Base-by-base conservation (phyloP, 257 asterid species). In the Solanum pinnatisectum region DNA sequence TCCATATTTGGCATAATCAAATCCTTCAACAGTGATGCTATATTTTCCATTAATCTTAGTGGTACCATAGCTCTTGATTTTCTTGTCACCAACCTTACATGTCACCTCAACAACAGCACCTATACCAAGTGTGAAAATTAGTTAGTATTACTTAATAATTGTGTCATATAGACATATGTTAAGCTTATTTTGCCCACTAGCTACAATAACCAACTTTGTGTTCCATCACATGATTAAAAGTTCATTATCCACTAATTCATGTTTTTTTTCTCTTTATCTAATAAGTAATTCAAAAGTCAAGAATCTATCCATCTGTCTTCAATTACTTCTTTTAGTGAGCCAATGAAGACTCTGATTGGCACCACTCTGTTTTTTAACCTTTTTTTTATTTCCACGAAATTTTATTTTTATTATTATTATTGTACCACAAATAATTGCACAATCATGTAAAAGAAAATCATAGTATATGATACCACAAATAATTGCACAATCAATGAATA, bases 51-150 rank as follows among this genome's bases (percentile, higher is more conserved):
- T 95, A 70, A 89, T 92, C 87, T 95, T 94, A 7, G 97, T 95
- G 36, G 90, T 91, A 13, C 98, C 98, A 77, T 93, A 95, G 79
- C 93, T 94, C 68, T 90, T 91, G 15, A 95, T 88, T 87, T 92
- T 73, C 84, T 94, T 94, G 25, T 94, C 89, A 1, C 95, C 98
- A 1, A 18, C 92, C 90, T 88, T 90, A 91, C 98, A 95, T 44
- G 93, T 93, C 20, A 95, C 95, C 85, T 94, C 97, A 86, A 95
- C 98, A n/a, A 93, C 90, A 72, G 96, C 96, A 91, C 97, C 98
- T 95, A 88, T 20, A 40, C 70, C 87, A 86, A 52, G 52, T 52
- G 49, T 68, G 10, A 9, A 32, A 13, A 84, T n/a, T 30, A 49
- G 37, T 49, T 86, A 22, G 27, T 32, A 15, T 11, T 36, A 37